Conservation (phyloP, 768 basidiomycete genomes). For the Lactifluus subvellereus region DNA sequence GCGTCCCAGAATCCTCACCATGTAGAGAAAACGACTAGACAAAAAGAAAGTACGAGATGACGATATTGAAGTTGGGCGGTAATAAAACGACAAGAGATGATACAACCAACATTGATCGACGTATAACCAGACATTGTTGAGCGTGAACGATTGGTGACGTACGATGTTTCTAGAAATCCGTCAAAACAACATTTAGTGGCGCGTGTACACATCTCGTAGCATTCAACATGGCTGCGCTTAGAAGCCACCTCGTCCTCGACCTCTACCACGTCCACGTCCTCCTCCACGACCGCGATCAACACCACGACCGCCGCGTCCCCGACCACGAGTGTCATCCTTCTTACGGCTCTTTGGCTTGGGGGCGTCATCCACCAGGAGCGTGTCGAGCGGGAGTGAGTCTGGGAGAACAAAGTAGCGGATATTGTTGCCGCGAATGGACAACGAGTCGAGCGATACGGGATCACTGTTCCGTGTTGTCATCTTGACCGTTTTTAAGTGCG, state of each 20-base stretch:
- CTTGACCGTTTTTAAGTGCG: slow-evolving; percentile 95
- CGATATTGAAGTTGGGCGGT: slow-evolving; percentile 1
- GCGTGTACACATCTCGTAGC: neutral
- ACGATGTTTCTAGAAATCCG: slow-evolving; percentile 1
- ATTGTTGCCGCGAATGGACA: slow-evolving; percentile 95
- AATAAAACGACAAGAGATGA: slow-evolving; percentile 12
- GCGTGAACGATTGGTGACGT: slow-evolving; percentile 3
- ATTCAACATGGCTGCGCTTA: neutral
- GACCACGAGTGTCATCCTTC: slow-evolving; percentile 75
- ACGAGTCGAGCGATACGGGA: slow-evolving; percentile 76
- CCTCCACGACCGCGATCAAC: slow-evolving; percentile 35
- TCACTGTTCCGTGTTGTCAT: slow-evolving; percentile 91
- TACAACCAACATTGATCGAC: slow-evolving; percentile 16
- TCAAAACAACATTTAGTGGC: neutral
- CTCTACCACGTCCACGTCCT: slow-evolving; percentile 42
- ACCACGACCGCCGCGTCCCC: slow-evolving; percentile 47
- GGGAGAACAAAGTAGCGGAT: slow-evolving; percentile 97
- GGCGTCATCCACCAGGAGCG: slow-evolving; percentile 94
- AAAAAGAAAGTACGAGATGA: slow-evolving; percentile 7
- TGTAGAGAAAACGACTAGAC: neutral
- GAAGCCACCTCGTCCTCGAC: slow-evolving; percentile 39
- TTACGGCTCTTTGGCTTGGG: slow-evolving; percentile 92
- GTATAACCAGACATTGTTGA: slow-evolving; percentile 8
- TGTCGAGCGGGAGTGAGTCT: slow-evolving; percentile 93
- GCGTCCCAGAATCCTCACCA: neutral